Conservation (phyloP, 1,139 yeast species). For the Debaryomyces subglobosus region DNA sequence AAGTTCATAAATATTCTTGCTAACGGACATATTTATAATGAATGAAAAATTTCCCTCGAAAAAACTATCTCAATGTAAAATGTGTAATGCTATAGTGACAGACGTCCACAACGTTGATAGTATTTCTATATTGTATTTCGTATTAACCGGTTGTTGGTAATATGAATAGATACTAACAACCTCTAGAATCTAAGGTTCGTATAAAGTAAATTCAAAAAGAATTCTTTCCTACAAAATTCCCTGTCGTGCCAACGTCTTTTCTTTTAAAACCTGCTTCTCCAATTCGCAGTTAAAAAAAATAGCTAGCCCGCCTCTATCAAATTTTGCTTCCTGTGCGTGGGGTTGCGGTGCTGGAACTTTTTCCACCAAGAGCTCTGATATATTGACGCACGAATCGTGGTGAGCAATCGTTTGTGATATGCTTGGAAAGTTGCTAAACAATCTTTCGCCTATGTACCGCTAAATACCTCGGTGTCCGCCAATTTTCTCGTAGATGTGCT, state of each 20-base stretch:
- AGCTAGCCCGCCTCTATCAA: background rate
- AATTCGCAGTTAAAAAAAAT: constrained; percentile 4
- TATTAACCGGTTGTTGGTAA: background rate
- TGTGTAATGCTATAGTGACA: background rate
- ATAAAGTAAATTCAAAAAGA: background rate
- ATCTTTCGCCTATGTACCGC: constrained; percentile 3
- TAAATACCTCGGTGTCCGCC: background rate
- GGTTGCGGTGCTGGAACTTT: constrained; percentile 5
- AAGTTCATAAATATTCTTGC: constrained; percentile 13
- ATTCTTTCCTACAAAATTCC: background rate
- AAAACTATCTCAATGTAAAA: background rate
- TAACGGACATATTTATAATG: constrained; percentile 11
- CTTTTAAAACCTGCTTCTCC: constrained; percentile 2
- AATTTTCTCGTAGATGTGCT: background rate
- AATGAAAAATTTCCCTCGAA: constrained; percentile 1
- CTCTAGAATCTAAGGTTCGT: background rate
- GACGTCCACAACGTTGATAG: background rate
- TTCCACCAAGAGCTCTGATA: background rate
- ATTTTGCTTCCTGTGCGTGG: constrained; percentile 1
- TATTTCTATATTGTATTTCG: background rate
- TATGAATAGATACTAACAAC: constrained; percentile 1
- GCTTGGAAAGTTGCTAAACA: background rate
- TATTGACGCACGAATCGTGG: background rate
- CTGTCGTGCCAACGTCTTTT: background rate
- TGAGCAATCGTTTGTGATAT: constrained; percentile 3